Evolutionary conservation across 148 eudicot species (phyloP).

Genomic region (Silene uniflora): DNA sequence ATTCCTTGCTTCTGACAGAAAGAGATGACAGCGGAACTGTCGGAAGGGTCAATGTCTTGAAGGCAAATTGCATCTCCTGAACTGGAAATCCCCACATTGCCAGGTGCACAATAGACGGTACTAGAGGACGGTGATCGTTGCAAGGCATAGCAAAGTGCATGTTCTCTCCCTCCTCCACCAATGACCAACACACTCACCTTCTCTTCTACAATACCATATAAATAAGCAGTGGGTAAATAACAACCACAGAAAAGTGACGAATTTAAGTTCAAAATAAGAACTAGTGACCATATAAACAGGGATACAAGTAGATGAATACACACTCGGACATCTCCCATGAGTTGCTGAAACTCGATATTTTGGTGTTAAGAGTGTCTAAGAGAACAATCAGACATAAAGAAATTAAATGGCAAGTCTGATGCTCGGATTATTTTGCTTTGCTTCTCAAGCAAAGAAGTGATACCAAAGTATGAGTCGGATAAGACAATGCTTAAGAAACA

Average conservation of each 20-base stretch:
- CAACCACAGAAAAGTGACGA: not conserved
- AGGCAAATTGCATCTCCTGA: slow-evolving; percentile 80
- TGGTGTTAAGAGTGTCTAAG: too few relatives aligned
- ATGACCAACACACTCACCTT: slow-evolving; percentile 70
- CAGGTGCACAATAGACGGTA: slow-evolving; percentile 77
- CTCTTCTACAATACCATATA: slow-evolving; percentile 42
- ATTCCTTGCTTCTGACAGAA: slow-evolving; percentile 66
- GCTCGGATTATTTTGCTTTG: too few relatives aligned
- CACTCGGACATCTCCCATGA: too few relatives aligned
- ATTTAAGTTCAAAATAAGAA: too few relatives aligned
- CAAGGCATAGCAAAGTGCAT: slow-evolving; percentile 84
- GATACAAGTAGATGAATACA: too few relatives aligned
- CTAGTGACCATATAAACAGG: too few relatives aligned
- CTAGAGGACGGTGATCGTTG: slow-evolving; percentile 67
- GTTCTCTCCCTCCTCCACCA: slow-evolving; percentile 98
- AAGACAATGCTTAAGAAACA: not conserved
- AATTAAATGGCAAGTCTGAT: too few relatives aligned
- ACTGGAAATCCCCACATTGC: slow-evolving; percentile 86
- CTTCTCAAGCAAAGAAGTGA: too few relatives aligned
- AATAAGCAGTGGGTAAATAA: not conserved
- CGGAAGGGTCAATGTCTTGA: slow-evolving; percentile 51
- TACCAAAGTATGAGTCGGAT: too few relatives aligned
- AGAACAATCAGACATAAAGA: too few relatives aligned
- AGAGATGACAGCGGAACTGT: slow-evolving; percentile 68
- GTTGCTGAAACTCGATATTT: too few relatives aligned